phyloP scores from a whole-genome alignment of 2,329 filamentous ascomycete species.

The Aspergillus pseudotamarii region DNA sequence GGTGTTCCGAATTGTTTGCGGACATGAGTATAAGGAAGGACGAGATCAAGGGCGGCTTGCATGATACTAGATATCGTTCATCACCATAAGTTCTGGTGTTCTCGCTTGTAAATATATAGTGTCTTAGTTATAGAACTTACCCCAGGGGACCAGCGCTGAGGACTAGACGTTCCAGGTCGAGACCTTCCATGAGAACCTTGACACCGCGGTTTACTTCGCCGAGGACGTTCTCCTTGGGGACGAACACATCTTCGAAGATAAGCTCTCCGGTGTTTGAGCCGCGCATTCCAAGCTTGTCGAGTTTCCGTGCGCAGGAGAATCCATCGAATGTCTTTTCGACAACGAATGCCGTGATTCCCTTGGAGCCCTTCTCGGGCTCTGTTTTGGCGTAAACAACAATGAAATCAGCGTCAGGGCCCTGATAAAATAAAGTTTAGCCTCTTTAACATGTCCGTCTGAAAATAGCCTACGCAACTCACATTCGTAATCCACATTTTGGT shows the following conservation, averaged over 20 bases:
- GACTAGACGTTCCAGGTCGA: slow-evolving; percentile 91
- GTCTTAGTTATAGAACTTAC: slow-evolving; percentile 31
- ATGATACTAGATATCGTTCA: slow-evolving; percentile 62
- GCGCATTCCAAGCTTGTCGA: slow-evolving; percentile 98
- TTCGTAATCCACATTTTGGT: slow-evolving; percentile 99
- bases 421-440: neutral
- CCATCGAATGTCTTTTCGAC: slow-evolving; percentile 71
- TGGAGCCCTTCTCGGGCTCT: slow-evolving; percentile 73
- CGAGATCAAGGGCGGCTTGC: slow-evolving; percentile 85
- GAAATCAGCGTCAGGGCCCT: slow-evolving; percentile 83
- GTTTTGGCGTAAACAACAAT: slow-evolving; percentile 98
- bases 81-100: neutral
- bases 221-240: slow-evolving; percentile 78
- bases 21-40: slow-evolving; percentile 85
- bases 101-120: neutral
- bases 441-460: neutral
- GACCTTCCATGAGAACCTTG: slow-evolving; percentile 89
- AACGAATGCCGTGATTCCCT: slow-evolving; percentile 94
- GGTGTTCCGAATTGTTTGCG: slow-evolving; percentile 85
- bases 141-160: slow-evolving; percentile 88
- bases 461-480: slow-evolving; percentile 42
- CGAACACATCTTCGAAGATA: slow-evolving; percentile 86
- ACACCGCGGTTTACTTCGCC: slow-evolving; percentile 81
- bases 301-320: slow-evolving; percentile 84
- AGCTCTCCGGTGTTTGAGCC: slow-evolving; percentile 96